Conservation (phyloP, 2,329 filamentous ascomycete genomes). For the Alternaria hordeiaustralica region DNA sequence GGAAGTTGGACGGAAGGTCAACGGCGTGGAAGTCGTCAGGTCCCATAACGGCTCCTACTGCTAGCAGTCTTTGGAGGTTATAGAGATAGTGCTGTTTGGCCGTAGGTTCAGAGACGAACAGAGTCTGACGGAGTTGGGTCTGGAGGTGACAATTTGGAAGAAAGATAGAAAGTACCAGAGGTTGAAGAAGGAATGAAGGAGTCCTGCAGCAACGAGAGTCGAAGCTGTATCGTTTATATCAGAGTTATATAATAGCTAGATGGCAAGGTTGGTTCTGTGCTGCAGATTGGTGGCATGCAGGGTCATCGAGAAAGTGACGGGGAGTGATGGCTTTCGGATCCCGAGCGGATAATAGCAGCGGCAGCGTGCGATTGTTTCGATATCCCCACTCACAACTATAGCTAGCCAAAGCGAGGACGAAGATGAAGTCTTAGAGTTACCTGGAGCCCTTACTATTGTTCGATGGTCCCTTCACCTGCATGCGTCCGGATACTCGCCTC, state of each 20-base stretch:
- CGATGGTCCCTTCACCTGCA: conserved; percentile 14
- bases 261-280: neutral
- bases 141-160: neutral
- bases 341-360: conserved; percentile 17
- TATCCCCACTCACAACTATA: conserved; percentile 12
- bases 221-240: neutral
- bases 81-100: neutral
- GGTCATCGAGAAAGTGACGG: conserved; percentile 8
- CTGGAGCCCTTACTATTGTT: conserved; percentile 31
- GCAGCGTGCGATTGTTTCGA: conserved; percentile 7
- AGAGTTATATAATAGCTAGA: conserved; percentile 10
- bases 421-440: conserved; percentile 10
- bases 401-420: neutral
- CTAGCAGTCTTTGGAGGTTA: neutral
- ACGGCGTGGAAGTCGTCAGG: neutral
- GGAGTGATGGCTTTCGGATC: conserved; percentile 9
- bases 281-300: conserved; percentile 7
- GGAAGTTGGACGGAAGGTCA: conserved; percentile 10
- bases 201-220: neutral
- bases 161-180: neutral
- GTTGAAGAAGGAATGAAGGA: conserved; percentile 9
- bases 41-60: conserved; percentile 16
- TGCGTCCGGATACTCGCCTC: conserved; percentile 3
- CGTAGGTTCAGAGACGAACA: neutral
- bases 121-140: neutral